Percentiles rank a stretch among this genome's conserved stretches.
Evolutionary conservation across 345 rosid genomes (phyloP).

Genomic region (Eucalyptus erythrocorys): DNA sequence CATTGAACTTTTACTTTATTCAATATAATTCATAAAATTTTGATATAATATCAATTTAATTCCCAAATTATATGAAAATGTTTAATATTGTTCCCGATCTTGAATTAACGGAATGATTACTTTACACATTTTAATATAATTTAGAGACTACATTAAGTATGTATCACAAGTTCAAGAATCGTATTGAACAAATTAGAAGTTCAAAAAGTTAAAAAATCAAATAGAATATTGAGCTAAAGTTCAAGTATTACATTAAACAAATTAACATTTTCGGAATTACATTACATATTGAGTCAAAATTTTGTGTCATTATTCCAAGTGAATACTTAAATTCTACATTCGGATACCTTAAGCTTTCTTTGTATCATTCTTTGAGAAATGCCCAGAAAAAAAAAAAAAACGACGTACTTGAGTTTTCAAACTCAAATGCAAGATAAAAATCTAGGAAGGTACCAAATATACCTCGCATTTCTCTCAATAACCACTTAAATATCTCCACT

Average conservation of each 20-base stretch:
- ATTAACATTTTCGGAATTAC: rapidly evolving
- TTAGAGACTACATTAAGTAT: rapidly evolving
- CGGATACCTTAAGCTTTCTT: neutral
- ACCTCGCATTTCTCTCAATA: no score
- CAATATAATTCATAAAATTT: rapidly evolving
- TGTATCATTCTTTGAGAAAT: neutral
- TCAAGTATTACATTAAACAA: rapidly evolving
- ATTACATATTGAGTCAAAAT: neutral
- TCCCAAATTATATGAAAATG: rapidly evolving
- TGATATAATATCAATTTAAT: no score
- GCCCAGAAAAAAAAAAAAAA: neutral
- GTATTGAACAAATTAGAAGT: no score
- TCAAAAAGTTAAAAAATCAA: rapidly evolving
- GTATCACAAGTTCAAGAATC: rapidly evolving
- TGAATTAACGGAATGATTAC: no score
- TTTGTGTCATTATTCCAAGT: neutral
- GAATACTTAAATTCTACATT: no score
- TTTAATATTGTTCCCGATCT: rapidly evolving
- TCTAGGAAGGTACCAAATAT: no score
- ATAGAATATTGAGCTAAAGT: rapidly evolving
- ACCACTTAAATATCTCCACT: no score
- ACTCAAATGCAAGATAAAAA: no score
- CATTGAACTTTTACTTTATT: no score
- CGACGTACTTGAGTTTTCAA: no score
- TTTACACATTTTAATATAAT: neutral